Evolutionary conservation across 768 basidiomycete genomes (phyloP).

Genomic region (Auriscalpium microsporum): DNA sequence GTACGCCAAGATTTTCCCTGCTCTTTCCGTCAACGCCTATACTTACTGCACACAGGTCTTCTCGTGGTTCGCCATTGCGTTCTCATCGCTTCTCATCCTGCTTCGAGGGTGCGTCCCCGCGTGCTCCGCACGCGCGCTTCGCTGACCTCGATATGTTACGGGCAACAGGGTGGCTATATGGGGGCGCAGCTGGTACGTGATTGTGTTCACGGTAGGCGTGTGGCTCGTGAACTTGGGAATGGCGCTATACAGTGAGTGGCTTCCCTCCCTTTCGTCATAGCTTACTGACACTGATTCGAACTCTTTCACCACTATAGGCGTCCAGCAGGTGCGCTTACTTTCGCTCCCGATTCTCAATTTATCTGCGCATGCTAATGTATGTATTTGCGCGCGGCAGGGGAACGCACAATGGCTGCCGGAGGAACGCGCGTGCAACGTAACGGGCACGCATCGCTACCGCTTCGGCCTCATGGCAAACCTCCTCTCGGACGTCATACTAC

Average conservation of each 20-base stretch:
- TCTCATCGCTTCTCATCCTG: conserved; percentile 1
- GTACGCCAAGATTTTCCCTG: not conserved
- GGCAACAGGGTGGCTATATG: conserved; percentile 1
- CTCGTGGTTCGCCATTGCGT: not conserved
- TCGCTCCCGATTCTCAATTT: not conserved
- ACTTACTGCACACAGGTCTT: not conserved
- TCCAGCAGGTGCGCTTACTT: not conserved
- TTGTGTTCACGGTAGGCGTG: not conserved
- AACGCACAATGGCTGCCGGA: not conserved
- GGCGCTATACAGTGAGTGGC: not conserved
- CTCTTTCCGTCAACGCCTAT: not conserved
- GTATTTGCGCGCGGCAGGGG: not conserved
- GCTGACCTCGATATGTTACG: not conserved
- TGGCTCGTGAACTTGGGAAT: not conserved
- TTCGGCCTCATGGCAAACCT: conserved; percentile 1
- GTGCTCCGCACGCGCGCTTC: not conserved
- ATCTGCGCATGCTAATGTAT: not conserved
- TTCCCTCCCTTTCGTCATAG: not conserved
- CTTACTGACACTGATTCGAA: not conserved
- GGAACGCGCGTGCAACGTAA: not conserved
- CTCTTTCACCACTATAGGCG: not conserved
- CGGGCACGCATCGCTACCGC: not conserved
- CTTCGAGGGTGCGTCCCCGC: conserved; percentile 1
- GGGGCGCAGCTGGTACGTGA: not conserved
- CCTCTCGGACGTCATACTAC: not conserved